Conservation (phyloP, 768 basidiomycete species). For the Lactarius tabidus region DNA sequence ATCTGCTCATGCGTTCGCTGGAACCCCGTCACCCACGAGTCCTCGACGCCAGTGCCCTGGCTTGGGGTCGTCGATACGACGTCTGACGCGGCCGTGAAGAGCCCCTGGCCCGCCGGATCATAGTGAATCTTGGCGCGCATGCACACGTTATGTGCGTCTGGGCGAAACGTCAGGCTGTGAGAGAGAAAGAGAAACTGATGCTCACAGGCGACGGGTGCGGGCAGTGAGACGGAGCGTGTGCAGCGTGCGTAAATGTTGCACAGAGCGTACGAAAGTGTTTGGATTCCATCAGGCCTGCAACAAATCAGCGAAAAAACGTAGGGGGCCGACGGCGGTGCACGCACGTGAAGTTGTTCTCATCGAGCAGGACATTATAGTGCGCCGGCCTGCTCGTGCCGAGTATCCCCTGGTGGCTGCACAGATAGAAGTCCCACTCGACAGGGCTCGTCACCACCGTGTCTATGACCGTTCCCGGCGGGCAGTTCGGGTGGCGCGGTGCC, state of each 20-base stretch:
- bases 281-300: slow-evolving; percentile 58
- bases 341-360: slow-evolving; percentile 59
- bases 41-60: slow-evolving; percentile 28
- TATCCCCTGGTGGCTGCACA: slow-evolving; percentile 67
- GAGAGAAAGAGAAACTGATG: not conserved
- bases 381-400: slow-evolving; percentile 51
- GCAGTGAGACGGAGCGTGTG: slow-evolving; percentile 79
- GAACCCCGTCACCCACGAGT: slow-evolving; percentile 39
- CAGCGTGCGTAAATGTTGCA: slow-evolving; percentile 78
- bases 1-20: slow-evolving; percentile 51
- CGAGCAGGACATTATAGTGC: slow-evolving; percentile 49
- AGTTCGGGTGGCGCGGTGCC: slow-evolving; percentile 50
- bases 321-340: slow-evolving; percentile 13
- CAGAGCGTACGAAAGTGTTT: slow-evolving; percentile 64
- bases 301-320: not conserved
- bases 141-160: slow-evolving; percentile 75
- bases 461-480: slow-evolving; percentile 70
- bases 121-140: slow-evolving; percentile 76
- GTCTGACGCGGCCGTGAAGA: slow-evolving; percentile 45
- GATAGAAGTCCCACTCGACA: slow-evolving; percentile 69
- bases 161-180: not conserved
- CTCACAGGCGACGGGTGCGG: slow-evolving; percentile 76
- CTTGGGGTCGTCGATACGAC: slow-evolving; percentile 28
- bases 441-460: slow-evolving; percentile 67
- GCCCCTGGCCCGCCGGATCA: slow-evolving; percentile 51